These are phyloP conservation scores for Fusarium nanum DNA, from an alignment of 2,329 filamentous ascomycete genomes.

Conservation along the genomic window DNA sequence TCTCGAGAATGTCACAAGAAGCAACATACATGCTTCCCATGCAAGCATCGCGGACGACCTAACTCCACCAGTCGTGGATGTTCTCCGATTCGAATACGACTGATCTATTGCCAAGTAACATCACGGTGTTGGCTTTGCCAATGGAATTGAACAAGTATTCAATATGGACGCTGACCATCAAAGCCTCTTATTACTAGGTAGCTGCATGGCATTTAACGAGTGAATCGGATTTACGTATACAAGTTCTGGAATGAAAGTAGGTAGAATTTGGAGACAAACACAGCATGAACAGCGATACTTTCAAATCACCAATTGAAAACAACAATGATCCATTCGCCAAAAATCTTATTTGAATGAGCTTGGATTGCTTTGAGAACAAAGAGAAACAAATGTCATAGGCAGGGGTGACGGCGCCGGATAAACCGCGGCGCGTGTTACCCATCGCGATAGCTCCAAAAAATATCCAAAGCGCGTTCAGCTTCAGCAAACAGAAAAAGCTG, in stretches of 20 bases:
- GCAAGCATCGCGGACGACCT: constrained; percentile 10
- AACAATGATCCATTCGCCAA: constrained; percentile 6
- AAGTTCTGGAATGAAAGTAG: not conserved
- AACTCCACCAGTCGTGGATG: constrained; percentile 7
- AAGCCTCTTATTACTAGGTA: not conserved
- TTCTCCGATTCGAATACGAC: not conserved
- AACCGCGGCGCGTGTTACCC: constrained; percentile 39
- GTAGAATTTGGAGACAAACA: not conserved
- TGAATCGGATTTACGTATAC: not conserved
- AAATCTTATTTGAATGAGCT: not conserved
- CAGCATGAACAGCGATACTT: not conserved
- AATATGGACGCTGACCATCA: not conserved
- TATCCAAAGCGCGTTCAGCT: constrained; percentile 43
- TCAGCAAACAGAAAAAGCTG: constrained; percentile 31
- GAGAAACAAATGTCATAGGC: constrained; percentile 4
- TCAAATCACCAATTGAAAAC: not conserved
- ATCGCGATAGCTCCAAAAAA: constrained; percentile 49
- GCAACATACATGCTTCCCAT: constrained; percentile 15
- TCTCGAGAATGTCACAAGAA: constrained; percentile 15
- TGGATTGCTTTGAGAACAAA: not conserved
- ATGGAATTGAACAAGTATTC: not conserved
- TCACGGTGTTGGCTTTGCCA: not conserved
- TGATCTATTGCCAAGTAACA: not conserved
- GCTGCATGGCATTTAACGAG: not conserved
- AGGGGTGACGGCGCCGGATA: constrained; percentile 32